Evolutionary conservation across 2,329 filamentous ascomycete species (phyloP).

Genomic region (Apiospora rasikravindrae): DNA sequence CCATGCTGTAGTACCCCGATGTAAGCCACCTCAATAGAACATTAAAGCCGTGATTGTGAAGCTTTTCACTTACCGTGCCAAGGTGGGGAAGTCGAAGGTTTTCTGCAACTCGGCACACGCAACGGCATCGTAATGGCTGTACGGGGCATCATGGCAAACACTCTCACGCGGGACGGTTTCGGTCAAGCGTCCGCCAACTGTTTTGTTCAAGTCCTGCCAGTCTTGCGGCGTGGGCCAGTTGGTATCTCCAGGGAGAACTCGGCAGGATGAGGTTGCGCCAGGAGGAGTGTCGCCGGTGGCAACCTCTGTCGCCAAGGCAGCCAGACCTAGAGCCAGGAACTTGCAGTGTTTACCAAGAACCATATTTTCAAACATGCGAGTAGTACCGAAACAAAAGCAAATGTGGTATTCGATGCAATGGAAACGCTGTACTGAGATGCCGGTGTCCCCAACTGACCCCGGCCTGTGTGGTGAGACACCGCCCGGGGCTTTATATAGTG

Average conservation of each 20-base stretch:
- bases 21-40: background rate
- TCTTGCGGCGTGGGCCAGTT: conserved; percentile 17
- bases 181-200: conserved; percentile 30
- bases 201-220: conserved; percentile 22
- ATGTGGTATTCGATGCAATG: background rate
- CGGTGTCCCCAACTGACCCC: background rate
- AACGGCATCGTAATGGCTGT: background rate
- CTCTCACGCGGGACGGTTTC: conserved; percentile 32
- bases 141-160: conserved; percentile 27
- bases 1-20: background rate
- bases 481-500: background rate
- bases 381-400: background rate
- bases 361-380: background rate
- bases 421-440: background rate
- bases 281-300: background rate
- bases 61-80: background rate
- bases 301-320: background rate
- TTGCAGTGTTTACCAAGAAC: no score
- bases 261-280: background rate
- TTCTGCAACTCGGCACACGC: conserved; percentile 37
- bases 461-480: background rate
- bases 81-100: conserved; percentile 4
- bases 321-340: background rate
- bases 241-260: conserved; percentile 16
- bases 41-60: background rate